These are phyloP conservation scores for Saccharomycopsis phalli DNA, from an alignment of 1,139 yeast genomes.

Conservation along the genomic window DNA sequence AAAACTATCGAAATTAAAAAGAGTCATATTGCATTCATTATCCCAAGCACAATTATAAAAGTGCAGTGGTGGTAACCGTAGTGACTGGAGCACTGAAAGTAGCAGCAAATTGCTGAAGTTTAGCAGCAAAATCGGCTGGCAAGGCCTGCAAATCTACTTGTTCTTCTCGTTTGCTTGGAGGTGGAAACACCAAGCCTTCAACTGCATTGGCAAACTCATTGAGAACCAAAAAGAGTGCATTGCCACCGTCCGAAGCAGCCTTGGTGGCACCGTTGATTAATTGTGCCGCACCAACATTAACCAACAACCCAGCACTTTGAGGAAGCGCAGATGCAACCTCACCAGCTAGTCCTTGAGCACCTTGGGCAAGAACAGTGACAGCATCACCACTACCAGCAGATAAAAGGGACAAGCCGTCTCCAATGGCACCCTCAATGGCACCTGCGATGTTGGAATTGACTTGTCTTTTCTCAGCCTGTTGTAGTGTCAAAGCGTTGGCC, in stretches of 20 bases:
- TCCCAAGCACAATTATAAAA: too few species aligned
- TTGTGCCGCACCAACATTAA: not conserved
- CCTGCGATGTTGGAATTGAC: not conserved
- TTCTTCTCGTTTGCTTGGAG: too few species aligned
- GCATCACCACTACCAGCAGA: not conserved
- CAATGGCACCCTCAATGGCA: not conserved
- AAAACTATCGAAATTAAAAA: too few species aligned
- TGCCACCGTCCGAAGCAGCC: not conserved
- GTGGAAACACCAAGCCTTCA: not conserved
- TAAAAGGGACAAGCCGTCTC: not conserved
- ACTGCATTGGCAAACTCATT: not conserved
- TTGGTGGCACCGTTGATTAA: constrained; percentile 1
- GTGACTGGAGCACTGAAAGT: too few species aligned
- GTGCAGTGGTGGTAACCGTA: too few species aligned
- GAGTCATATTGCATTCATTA: too few species aligned
- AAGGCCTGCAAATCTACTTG: too few species aligned
- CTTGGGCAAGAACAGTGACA: not conserved
- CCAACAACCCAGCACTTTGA: not conserved
- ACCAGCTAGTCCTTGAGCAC: not conserved
- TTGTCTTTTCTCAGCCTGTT: not conserved
- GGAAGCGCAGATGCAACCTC: not conserved
- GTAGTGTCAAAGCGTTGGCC: too few species aligned
- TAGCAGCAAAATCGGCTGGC: too few species aligned
- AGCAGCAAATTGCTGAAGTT: too few species aligned
- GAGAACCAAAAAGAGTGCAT: not conserved